Base-by-base conservation (phyloP, 2,329 filamentous ascomycete species). In the Penicillium palitans region DNA sequence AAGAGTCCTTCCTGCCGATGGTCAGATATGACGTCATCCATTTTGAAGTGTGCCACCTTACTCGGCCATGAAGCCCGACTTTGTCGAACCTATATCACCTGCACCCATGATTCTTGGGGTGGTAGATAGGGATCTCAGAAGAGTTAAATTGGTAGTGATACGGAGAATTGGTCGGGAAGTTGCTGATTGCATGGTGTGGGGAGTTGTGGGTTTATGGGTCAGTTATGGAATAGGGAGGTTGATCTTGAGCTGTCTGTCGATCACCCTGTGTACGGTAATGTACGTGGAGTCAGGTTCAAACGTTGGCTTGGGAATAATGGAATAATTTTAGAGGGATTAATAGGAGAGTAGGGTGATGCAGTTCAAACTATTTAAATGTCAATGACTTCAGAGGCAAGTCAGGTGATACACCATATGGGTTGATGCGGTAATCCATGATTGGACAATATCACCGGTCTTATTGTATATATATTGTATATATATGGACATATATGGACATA, bases 21-120 rank as follows among this genome's bases (percentile, higher is more conserved):
- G 39, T 35, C 9, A 44, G 51, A 52, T 50, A 58, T 68, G 65
- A 69, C 65, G 58, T 68, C 68, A 69, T 62, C 10, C 29, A 62
- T 33, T 57, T 15, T 17, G 19, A 1, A 25, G 35, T 6, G 7
- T 33, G 27, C 17, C 15, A n/a, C 4, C 68, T 37, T 67, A 72
- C 69, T 70, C 67, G 9, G 66, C 61, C 12, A 71, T 60, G 24
- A 64, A 69, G 8, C 67, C 69, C 5, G 66, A 53, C 57, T 70
- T 72, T 12, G 68, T 57, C 1, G 63, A 42, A 3, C 62, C 62
- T 3, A 61, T 52, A 29, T 71, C 69, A 35, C 67, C 69, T 35
- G 61, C 69, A 8, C 52, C 61, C 60, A 69, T 64, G 2, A 61
- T 60, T 0, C 58, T 57, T 5, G 66, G 49, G 2, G 62, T 57